Evolutionary conservation across 805 yeast genomes (phyloP).

Genomic region (Pichia phayaonensis): DNA sequence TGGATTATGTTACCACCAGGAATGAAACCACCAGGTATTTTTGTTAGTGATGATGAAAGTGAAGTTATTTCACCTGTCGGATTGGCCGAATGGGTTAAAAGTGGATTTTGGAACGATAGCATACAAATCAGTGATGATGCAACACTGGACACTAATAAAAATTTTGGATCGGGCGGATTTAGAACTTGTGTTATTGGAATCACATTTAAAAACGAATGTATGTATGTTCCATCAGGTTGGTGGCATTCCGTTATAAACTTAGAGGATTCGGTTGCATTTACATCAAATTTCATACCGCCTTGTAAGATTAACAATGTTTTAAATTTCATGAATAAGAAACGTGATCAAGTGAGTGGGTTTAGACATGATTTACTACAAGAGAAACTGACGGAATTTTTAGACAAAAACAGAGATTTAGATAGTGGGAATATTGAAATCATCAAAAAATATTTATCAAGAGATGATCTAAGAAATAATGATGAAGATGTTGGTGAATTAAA

Average conservation of each 20-base stretch:
- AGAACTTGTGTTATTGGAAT: constrained; percentile 55
- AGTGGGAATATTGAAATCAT: constrained; percentile 12
- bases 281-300: constrained; percentile 80
- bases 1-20: constrained; percentile 88
- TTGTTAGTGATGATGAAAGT: constrained; percentile 65
- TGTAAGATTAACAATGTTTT: constrained; percentile 55
- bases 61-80: constrained; percentile 93
- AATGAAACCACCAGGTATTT: constrained; percentile 77
- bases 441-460: constrained; percentile 5
- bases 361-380: constrained; percentile 44
- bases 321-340: constrained; percentile 57
- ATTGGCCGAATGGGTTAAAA: constrained; percentile 81
- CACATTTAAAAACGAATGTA: constrained; percentile 74
- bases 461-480: constrained; percentile 26
- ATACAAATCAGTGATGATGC: constrained; percentile 39
- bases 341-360: constrained; percentile 75
- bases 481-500: constrained; percentile 61
- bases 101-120: constrained; percentile 73
- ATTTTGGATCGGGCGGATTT: constrained; percentile 10
- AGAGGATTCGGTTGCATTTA: constrained; percentile 75
- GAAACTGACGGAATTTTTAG: constrained; percentile 29
- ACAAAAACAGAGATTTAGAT: constrained; percentile 1
- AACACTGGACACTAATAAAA: constrained; percentile 13
- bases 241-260: constrained; percentile 92
- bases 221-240: constrained; percentile 95